A percentile compares a stretch with the other conserved stretches of the same genome.
Conservation (phyloP, 129 eudicot genomes). For the Glebionis coronaria region DNA sequence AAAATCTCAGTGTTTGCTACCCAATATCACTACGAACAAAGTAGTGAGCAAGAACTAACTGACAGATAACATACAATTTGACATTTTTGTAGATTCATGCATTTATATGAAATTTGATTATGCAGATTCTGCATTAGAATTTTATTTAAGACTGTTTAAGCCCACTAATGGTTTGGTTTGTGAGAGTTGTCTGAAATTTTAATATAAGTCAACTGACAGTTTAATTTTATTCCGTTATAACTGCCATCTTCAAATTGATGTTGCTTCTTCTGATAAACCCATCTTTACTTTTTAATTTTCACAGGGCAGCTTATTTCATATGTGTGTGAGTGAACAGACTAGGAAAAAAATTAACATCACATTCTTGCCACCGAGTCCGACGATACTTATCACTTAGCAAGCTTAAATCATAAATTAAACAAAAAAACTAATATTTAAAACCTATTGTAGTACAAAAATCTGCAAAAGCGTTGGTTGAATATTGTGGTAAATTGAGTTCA, state of each 20-base stretch:
- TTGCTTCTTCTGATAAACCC: conserved; percentile 7
- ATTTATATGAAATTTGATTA: not conserved
- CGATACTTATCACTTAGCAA: conserved; percentile 8
- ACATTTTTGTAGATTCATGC: not conserved
- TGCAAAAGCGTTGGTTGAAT: not conserved
- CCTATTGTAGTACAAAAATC: not conserved
- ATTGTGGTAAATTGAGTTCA: not conserved
- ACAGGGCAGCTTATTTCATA: not conserved
- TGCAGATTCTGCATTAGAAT: conserved; percentile 4
- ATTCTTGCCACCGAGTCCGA: not conserved
- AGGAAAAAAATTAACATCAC: not conserved
- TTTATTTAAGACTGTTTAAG: not conserved
- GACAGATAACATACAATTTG: not conserved
- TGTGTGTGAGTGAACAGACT: not conserved
- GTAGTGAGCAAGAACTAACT: conserved; percentile 1
- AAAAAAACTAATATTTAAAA: not conserved
- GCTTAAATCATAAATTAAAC: not conserved
- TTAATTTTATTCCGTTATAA: not conserved
- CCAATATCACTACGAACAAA: conserved; percentile 11
- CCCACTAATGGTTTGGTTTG: not conserved
- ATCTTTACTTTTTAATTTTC: not conserved
- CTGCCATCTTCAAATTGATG: conserved; percentile 1
- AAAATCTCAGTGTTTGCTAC: not conserved
- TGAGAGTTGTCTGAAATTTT: not conserved
- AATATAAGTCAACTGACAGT: not conserved